Evolutionary conservation across 257 asterid genomes (phyloP), one percentile per base, ranked within the genome.

Genomic region (Solanum verrucosum): DNA sequence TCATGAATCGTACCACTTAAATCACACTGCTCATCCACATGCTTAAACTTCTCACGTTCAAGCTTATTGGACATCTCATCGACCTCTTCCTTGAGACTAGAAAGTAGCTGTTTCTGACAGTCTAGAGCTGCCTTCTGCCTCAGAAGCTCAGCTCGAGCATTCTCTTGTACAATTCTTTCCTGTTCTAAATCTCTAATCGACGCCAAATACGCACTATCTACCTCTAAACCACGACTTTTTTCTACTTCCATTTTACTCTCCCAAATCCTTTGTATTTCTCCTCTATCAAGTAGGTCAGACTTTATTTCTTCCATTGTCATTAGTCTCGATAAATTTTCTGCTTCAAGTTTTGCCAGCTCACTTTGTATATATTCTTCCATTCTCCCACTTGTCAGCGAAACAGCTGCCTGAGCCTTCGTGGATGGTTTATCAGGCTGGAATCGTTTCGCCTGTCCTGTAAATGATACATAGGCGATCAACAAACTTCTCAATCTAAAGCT

Each of bases 371-470:
- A 87, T 42, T 94, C 92, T 86, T 88, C 44, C 95, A 92, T 93
- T 89, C 95, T 90, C 86, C 98, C 99, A 86, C 96, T 92, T 27
- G 98, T 89, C 88, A 97, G 89, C 20, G 98, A 97, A 23, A 97
- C 96, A 14, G 96, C 98, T 34, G 93, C 99, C 91, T 97, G 99
- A 38, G 93, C 99, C 86, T 92, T 94, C n/a, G 98, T 96, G 92
- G 95, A 96, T 12, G 99, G 99, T 92, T 94, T 96, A 46, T 86
- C 92, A 27, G 99, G 98, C 91, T 97, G 99, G 60, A 96, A 86
- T 70, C 99, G 93, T 89, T 93, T 94, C 92, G 94, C 91, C 90
- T 93, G 98, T 87, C 99, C 99, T 97, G 96, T 83, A 90, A 83
- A 90, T 70, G 89, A 77, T 31, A 82, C 40, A 49, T 29, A 46